Percentiles rank a stretch among this genome's conserved stretches.
phyloP scores from a whole-genome alignment of 202 grass and related monocot genomes.

The Digitaria exilis region DNA sequence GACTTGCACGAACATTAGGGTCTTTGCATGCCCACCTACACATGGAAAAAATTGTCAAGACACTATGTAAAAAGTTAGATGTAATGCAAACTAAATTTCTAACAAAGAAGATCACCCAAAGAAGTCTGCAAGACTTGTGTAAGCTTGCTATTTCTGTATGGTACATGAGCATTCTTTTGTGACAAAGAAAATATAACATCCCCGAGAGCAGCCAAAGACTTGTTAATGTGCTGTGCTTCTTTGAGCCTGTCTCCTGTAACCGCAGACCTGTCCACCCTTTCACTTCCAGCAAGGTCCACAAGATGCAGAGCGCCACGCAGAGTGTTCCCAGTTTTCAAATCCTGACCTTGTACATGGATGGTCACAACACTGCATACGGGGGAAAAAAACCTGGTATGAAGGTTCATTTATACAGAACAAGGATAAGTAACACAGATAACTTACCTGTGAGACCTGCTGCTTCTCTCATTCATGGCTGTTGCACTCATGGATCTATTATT shows the following conservation, averaged over 20 bases:
- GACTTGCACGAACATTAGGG: conserved; percentile 91
- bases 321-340: conserved; percentile 66
- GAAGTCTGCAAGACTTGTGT: conserved; percentile 96
- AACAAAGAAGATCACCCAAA: conserved; percentile 63
- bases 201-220: conserved; percentile 86
- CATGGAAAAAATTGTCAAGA: conserved; percentile 8
- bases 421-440: neutral
- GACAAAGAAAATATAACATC: conserved; percentile 95
- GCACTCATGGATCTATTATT: conserved; percentile 78
- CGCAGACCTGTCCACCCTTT: conserved; percentile 84
- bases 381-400: conserved; percentile 6
- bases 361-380: conserved; percentile 69
- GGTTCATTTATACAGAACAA: conserved; percentile 15
- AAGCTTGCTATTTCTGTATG: conserved; percentile 96
- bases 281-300: conserved; percentile 95
- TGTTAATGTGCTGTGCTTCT: conserved; percentile 98
- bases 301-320: conserved; percentile 79
- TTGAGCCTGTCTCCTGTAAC: conserved; percentile 89
- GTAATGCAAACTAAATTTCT: conserved; percentile 22
- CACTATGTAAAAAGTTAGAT: conserved; percentile 20
- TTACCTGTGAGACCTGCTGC: conserved; percentile 93
- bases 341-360: conserved; percentile 76
- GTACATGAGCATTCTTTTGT: conserved; percentile 80
- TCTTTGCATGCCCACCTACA: conserved; percentile 93
- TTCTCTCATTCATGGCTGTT: conserved; percentile 92